Evolutionary conservation across 257 asterid species (phyloP).

Genomic region (Capsicum pubescens): DNA sequence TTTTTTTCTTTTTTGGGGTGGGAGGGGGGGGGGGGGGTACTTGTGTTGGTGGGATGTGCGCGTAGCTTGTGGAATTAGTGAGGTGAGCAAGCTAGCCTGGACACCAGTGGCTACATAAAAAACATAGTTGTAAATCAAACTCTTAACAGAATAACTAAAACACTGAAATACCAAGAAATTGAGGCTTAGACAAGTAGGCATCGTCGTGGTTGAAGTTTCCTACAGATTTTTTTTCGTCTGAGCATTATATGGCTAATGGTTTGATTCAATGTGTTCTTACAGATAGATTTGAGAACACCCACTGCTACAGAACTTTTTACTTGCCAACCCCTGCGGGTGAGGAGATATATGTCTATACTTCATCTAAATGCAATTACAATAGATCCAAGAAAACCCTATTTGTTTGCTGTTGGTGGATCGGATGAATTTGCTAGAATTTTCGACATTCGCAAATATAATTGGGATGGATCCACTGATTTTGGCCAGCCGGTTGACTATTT

Average conservation of each 20-base stretch:
- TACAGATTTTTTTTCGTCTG: background rate
- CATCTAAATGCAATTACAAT: constrained; percentile 73
- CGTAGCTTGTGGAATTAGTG: background rate
- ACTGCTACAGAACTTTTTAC: constrained; percentile 66
- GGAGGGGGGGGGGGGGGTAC: too few species aligned
- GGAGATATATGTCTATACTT: constrained; percentile 43
- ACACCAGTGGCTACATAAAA: background rate
- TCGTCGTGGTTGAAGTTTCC: background rate
- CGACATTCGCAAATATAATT: constrained; percentile 78
- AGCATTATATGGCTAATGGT: constrained; percentile 28
- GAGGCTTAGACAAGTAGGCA: constrained; percentile 10
- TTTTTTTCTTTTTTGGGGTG: too few species aligned
- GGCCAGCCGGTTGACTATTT: constrained; percentile 76
- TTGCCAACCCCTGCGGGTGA: constrained; percentile 55
- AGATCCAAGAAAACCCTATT: constrained; percentile 89
- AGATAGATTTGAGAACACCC: constrained; percentile 89
- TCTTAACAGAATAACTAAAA: background rate
- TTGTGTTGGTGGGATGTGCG: too few species aligned
- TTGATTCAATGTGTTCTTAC: constrained; percentile 35
- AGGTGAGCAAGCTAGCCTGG: background rate
- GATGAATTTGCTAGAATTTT: constrained; percentile 82
- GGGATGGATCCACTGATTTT: constrained; percentile 68
- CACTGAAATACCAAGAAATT: background rate
- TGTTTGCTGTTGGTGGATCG: constrained; percentile 84
- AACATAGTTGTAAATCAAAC: constrained; percentile 24